phyloP scores from a whole-genome alignment of 2,329 filamentous ascomycete genomes.

The Chaetomium olivaceum region DNA sequence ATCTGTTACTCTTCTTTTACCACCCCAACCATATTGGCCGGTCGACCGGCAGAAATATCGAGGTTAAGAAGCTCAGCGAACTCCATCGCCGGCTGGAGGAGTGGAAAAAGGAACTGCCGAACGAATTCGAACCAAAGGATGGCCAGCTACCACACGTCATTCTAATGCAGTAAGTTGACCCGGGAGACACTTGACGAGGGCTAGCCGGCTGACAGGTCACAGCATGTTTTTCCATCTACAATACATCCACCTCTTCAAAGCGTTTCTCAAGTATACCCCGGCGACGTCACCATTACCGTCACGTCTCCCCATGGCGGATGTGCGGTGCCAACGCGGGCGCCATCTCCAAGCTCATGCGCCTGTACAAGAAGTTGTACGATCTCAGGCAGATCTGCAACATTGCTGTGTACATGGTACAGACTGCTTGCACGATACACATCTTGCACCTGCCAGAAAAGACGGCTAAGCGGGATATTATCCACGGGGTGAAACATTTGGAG shows the following conservation, averaged over 20 bases:
- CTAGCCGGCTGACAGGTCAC: constrained; percentile 15
- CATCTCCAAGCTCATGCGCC: constrained; percentile 89
- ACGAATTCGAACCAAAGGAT: constrained; percentile 85
- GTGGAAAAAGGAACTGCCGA: constrained; percentile 82
- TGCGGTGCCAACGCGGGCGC: constrained; percentile 86
- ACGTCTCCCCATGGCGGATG: constrained; percentile 81
- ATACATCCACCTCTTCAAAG: constrained; percentile 92
- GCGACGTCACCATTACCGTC: constrained; percentile 77
- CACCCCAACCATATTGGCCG: constrained; percentile 69
- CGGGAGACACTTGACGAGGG: background rate
- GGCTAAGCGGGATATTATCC: constrained; percentile 82
- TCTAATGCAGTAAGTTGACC: constrained; percentile 70
- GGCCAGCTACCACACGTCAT: constrained; percentile 83
- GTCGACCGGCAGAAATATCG: constrained; percentile 72
- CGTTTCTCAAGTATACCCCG: constrained; percentile 88
- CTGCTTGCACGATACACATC: constrained; percentile 90
- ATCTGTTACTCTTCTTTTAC: constrained; percentile 87
- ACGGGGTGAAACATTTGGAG: constrained; percentile 87
- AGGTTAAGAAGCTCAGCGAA: constrained; percentile 90
- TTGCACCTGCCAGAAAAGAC: constrained; percentile 92
- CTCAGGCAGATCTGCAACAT: constrained; percentile 94
- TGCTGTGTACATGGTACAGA: constrained; percentile 92
- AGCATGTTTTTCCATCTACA: constrained; percentile 98
- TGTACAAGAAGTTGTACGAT: constrained; percentile 92
- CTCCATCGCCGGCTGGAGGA: constrained; percentile 86